phyloP scores from a whole-genome alignment of 306 rosid genomes.

The Trifolium repens region DNA sequence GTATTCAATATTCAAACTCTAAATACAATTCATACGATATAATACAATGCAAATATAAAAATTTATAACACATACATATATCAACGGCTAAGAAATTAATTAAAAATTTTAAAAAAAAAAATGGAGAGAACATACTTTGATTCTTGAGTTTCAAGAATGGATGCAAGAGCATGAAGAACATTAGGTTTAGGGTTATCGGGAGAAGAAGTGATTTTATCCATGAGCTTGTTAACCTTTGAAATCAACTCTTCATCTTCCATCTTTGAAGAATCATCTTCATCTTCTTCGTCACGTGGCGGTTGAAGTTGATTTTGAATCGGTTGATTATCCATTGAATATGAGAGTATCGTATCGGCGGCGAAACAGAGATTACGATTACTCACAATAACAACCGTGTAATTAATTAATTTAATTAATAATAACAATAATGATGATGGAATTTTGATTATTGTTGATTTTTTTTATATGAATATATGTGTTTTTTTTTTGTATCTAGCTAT shows the following conservation, averaged over 20 bases:
- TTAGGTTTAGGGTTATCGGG: slow-evolving; percentile 79
- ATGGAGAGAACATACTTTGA: slow-evolving; percentile 49
- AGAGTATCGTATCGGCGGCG: slow-evolving; percentile 9
- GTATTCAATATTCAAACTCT: neutral
- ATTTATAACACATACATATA: neutral
- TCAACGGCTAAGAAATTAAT: neutral
- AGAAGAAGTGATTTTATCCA: slow-evolving; percentile 76
- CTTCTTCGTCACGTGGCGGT: slow-evolving; percentile 60
- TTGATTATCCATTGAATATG: slow-evolving; percentile 42
- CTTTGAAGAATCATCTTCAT: slow-evolving; percentile 46
- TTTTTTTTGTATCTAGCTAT: too few relatives aligned
- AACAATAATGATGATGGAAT: neutral
- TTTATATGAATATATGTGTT: neutral
- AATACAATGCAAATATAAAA: neutral
- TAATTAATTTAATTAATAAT: neutral
- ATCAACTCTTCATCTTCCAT: slow-evolving; percentile 83
- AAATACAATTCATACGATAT: too few relatives aligned
- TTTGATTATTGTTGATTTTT: neutral
- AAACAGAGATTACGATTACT: neutral
- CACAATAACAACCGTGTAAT: neutral
- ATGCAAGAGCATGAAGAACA: slow-evolving; percentile 83
- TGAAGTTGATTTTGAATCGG: slow-evolving; percentile 36
- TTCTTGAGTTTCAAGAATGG: slow-evolving; percentile 85
- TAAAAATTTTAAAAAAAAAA: neutral
- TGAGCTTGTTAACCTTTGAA: slow-evolving; percentile 73